Percentiles rank a stretch among this genome's conserved stretches.
These are phyloP conservation scores for Ophiobolus disseminans DNA, from an alignment of 2,329 filamentous ascomycete species.

Conservation along the genomic window DNA sequence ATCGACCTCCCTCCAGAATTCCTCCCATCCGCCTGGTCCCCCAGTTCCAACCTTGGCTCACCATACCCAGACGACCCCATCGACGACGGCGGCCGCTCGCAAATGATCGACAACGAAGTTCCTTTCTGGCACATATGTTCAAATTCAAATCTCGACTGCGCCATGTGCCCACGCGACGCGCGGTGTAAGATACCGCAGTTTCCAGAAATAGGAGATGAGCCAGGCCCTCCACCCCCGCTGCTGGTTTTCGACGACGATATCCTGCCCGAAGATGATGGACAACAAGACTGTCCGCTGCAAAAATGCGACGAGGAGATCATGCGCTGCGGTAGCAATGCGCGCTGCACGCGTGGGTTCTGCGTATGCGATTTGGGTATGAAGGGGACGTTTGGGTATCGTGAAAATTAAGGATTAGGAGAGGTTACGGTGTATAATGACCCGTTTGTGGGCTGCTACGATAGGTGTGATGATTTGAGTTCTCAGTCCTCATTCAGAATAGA, in stretches of 20 bases:
- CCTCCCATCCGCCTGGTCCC: conserved; percentile 14
- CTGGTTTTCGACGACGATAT: neutral
- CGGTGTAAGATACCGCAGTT: conserved; percentile 5
- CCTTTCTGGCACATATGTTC: conserved; percentile 13
- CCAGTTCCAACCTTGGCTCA: conserved; percentile 9
- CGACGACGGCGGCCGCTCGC: conserved; percentile 16
- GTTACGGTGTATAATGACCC: conserved; percentile 18
- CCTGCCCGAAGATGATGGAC: neutral
- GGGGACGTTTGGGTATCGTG: conserved; percentile 2
- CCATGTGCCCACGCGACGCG: conserved; percentile 16
- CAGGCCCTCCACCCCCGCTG: neutral
- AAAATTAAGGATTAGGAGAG: conserved; percentile 6
- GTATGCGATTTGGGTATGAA: conserved; percentile 15
- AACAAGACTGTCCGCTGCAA: conserved; percentile 6
- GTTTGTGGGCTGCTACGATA: conserved; percentile 10
- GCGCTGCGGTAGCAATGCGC: conserved; percentile 3
- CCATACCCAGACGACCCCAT: conserved; percentile 14
- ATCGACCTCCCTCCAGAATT: conserved; percentile 8
- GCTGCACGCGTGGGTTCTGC: conserved; percentile 9
- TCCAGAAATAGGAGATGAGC: neutral
- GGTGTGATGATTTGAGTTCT: conserved; percentile 16
- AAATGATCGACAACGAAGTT: conserved; percentile 18
- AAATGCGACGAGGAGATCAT: conserved; percentile 3
- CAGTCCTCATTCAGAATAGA: neutral
- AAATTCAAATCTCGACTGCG: conserved; percentile 13